Percentiles rank a stretch among this genome's conserved stretches.
These are phyloP conservation scores for Atalantia buxifolia DNA, from an alignment of 345 rosid species.

Conservation along the genomic window DNA sequence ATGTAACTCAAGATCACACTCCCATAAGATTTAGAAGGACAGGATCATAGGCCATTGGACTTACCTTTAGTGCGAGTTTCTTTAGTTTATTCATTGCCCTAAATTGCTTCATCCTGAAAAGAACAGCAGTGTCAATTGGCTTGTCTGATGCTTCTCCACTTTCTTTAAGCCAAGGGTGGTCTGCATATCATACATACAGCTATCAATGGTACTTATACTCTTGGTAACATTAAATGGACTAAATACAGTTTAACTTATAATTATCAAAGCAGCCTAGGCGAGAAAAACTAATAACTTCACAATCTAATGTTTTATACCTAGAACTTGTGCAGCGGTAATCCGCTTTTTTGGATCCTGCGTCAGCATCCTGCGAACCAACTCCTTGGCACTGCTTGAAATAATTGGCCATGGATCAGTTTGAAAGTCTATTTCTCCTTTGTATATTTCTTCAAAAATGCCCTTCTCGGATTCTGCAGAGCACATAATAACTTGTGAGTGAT, in stretches of 20 bases:
- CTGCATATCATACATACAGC: slow-evolving; percentile 20
- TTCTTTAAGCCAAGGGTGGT: slow-evolving; percentile 71
- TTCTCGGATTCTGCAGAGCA: slow-evolving; percentile 59
- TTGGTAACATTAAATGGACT: too few relatives aligned
- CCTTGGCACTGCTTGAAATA: slow-evolving; percentile 76
- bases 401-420: slow-evolving; percentile 74
- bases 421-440: slow-evolving; percentile 73
- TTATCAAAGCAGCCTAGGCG: not conserved
- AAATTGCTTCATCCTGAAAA: slow-evolving; percentile 90
- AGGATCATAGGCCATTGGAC: not conserved
- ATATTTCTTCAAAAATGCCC: slow-evolving; percentile 74
- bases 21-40: not conserved
- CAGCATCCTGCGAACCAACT: slow-evolving; percentile 71
- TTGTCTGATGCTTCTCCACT: slow-evolving; percentile 83
- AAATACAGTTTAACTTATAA: not conserved
- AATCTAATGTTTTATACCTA: slow-evolving; percentile 36
- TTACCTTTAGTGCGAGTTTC: slow-evolving; percentile 89
- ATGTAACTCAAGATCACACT: too few relatives aligned
- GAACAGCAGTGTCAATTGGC: slow-evolving; percentile 89
- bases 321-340: slow-evolving; percentile 66
- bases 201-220: not conserved
- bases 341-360: slow-evolving; percentile 65
- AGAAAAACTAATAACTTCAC: not conserved
- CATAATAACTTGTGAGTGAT: not conserved
- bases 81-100: slow-evolving; percentile 92